Evolutionary conservation across 306 rosid species (phyloP), one percentile per base, ranked within the genome.

Genomic region (Datisca glomerata): DNA sequence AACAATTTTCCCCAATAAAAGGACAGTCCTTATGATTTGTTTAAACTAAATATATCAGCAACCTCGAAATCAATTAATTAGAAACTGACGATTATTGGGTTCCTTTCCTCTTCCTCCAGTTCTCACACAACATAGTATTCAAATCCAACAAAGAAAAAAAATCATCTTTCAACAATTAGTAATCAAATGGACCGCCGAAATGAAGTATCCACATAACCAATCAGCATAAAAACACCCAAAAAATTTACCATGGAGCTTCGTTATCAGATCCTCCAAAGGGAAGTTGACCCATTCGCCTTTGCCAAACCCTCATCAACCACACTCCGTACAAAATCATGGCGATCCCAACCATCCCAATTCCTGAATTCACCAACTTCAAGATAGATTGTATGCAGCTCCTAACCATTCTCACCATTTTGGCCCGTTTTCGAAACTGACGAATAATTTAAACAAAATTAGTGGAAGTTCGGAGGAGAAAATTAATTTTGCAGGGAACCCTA

Each of bases 241-340:
- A 21, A 10, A 18, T 32, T 20, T 68, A 85, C 93, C 93, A 78
- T 10, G 89, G 80, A 57, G 68, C 22, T 24, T 80, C 74, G 33
- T 44, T 35, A 67, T 77, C 62, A 43, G 75, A 63, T 29, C 59
- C 67, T 18, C 65, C 76, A 58, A 74, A 69, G 10, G 82, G 85
- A 7, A 70, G 55, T 7, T 74, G 68, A 8, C 49, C 83, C 46
- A 28, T 65, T 8, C 68, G 39, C 44, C 75, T 69, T 66, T 78
- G 78, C 93, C 93, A 78, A 47, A 58, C 73, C 55, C 78, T 77
- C 55, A 85, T 60, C 74, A 85, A 62, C 96, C 96, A 85, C 8
- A 57, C 37, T 2, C 82, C 57, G 54, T 85, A 80, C 29, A 78
- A 44, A 58, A 75, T 63, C 74, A 72, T 64, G 68, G 85, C 91